A percentile compares a stretch with the other conserved stretches of the same genome.
Conservation (phyloP, 1,284 basidiomycete genomes). For the Filobasidium uniguttulatum region DNA sequence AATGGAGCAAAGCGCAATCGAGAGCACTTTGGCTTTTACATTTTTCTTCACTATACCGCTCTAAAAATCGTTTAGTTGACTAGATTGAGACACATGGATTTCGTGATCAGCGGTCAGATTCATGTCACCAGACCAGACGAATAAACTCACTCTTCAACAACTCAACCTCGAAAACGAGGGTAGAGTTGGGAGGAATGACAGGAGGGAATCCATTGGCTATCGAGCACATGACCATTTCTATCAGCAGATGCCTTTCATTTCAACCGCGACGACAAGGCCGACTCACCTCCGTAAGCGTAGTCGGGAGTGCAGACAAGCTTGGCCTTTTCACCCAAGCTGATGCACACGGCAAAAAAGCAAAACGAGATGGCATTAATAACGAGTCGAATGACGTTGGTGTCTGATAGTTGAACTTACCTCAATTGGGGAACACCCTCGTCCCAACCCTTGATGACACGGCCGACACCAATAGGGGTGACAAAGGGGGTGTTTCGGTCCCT, state of each 20-base stretch:
- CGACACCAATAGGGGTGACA: conserved; percentile 56
- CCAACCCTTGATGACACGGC: conserved; percentile 78
- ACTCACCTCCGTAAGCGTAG: conserved; percentile 17
- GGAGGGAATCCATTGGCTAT: conserved; percentile 58
- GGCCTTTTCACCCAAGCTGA: conserved; percentile 57
- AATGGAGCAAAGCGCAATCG: too few relatives aligned
- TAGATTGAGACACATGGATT: too few relatives aligned
- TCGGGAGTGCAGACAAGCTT: conserved; percentile 36
- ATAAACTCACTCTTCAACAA: conserved; percentile 1
- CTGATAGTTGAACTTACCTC: neutral
- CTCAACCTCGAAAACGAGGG: conserved; percentile 46
- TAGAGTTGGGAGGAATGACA: conserved; percentile 62
- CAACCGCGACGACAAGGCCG: neutral
- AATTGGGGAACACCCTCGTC: conserved; percentile 53
- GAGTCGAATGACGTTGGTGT: too few relatives aligned
- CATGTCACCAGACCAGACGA: too few relatives aligned
- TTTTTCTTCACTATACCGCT: too few relatives aligned
- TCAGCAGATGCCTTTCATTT: neutral
- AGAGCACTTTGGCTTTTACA: too few relatives aligned
- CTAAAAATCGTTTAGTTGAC: too few relatives aligned
- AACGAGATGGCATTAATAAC: neutral
- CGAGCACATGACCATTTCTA: neutral
- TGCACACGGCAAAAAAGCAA: conserved; percentile 49
- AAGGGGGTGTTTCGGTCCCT: conserved; percentile 46
- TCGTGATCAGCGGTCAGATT: too few relatives aligned